Conservation (phyloP, 163 green algal species). For the Scenedesmus sp. region DNA sequence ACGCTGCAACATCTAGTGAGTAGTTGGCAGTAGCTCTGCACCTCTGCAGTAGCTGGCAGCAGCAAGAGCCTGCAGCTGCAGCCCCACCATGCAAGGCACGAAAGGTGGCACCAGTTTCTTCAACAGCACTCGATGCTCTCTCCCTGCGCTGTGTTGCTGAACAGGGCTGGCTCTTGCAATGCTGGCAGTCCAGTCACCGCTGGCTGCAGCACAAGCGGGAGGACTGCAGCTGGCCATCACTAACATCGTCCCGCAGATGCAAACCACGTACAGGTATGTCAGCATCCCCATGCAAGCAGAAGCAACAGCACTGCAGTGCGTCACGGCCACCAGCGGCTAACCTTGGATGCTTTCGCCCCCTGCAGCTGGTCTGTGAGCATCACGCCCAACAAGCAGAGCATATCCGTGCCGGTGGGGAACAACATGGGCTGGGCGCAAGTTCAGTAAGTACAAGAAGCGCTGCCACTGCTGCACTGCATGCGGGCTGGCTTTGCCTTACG, state of each 20-base stretch:
- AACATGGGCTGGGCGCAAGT: slow-evolving; percentile 18
- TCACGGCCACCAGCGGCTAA: not conserved
- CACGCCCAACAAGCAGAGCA: not conserved
- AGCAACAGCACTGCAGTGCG: not conserved
- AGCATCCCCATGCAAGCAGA: not conserved
- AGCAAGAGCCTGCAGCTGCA: not conserved
- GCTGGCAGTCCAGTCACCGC: not conserved
- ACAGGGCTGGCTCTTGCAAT: not conserved
- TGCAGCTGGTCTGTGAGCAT: slow-evolving; percentile 13
- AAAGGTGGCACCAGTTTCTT: not conserved
- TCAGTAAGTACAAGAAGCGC: not conserved
- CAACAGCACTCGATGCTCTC: not conserved
- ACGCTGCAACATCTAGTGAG: not conserved
- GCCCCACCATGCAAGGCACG: not conserved
- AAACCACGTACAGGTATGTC: slow-evolving; percentile 11
- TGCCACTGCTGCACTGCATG: not conserved
- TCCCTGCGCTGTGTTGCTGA: not conserved
- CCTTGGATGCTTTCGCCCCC: not conserved
- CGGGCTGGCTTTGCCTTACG: not conserved
- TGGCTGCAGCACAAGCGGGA: not conserved
- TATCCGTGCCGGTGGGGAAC: slow-evolving; percentile 5
- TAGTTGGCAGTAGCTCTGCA: not conserved
- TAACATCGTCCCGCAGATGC: not conserved
- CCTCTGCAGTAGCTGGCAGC: not conserved
- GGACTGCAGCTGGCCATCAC: slow-evolving; percentile 6